Percentiles rank a stretch among this genome's conserved stretches.
Conservation (phyloP, 306 rosid genomes). For the Sphenostylis stenocarpa region DNA sequence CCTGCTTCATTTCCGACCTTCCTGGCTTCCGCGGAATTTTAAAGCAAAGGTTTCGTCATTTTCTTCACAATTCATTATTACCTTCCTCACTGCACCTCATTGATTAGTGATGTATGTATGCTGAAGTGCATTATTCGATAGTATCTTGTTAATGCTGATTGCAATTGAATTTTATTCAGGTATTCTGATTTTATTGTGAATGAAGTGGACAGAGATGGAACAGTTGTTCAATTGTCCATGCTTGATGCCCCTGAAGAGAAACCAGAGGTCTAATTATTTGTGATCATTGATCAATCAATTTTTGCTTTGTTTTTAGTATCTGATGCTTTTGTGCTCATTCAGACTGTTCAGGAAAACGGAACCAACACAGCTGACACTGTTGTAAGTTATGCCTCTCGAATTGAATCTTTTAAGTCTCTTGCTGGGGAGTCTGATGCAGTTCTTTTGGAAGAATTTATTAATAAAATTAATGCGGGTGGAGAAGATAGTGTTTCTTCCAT, state of each 20-base stretch:
- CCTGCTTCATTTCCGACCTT: constrained; percentile 75
- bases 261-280: neutral
- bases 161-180: constrained; percentile 47
- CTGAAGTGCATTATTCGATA: constrained; percentile 4
- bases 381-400: constrained; percentile 62
- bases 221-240: constrained; percentile 67
- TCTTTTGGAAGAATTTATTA: constrained; percentile 57
- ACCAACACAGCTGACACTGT: constrained; percentile 25
- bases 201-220: constrained; percentile 80
- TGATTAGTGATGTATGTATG: neutral
- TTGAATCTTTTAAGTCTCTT: constrained; percentile 72
- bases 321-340: constrained; percentile 11
- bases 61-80: neutral
- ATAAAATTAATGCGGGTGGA: constrained; percentile 56
- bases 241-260: constrained; percentile 64
- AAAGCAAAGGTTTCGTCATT: constrained; percentile 69
- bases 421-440: constrained; percentile 65
- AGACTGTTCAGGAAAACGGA: constrained; percentile 52
- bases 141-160: neutral
- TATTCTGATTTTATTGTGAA: constrained; percentile 92
- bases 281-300: neutral
- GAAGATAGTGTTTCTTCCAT: constrained; percentile 57
- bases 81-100: neutral
- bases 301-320: neutral
- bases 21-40: constrained; percentile 91